Base-by-base conservation (phyloP, 2,329 filamentous ascomycete genomes). In the Xylariaceae sp. region DNA sequence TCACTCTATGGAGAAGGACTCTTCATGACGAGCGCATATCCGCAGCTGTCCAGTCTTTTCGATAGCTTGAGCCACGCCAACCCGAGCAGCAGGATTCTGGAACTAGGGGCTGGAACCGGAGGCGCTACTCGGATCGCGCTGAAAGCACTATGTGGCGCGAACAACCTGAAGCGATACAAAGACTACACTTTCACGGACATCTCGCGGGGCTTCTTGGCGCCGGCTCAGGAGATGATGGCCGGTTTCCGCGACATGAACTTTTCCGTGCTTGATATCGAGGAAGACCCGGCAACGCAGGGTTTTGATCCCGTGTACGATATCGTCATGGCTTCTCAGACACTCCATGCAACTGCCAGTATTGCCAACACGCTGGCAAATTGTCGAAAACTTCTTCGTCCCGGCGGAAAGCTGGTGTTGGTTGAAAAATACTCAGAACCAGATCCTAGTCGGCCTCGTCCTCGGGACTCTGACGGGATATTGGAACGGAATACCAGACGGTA, bases 401-500 rank as follows among this genome's bases (percentile, higher is more conserved):
- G 50, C 1, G 60, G 57, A 0, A 50, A 46, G 14, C 45, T 60
- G 1, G 11, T 60, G 6, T 15, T 61, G 5, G 33, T 51, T 2
- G 58, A 60, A 31, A n/a, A 48, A 43, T 39, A 46, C 37, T 3
- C 14, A 29, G 9, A 38, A 37, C 5, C 21, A 24, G 11, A 19
- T 4, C 29, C 36, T 7, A 18, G 42, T 6, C 33, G 47, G 41
- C 3, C 24, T 45, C 12, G 18, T 46, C 1, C 15, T 40, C 1
- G 43, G 43, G 11, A 40, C 40, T 0, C 24, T 51, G 3, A 48
- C 33, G 0, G 41, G 49, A 6, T 47, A 41, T 23, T 51, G 49
- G 49, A 9, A 14, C n/a, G 44, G 36, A 1, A 21, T 36, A 14
- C 24, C 40, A 0, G 40, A 43, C 17, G 40, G 40, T 2, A 13